Evolutionary conservation across 441 rosid genomes (phyloP), one percentile per base, ranked within the genome.

Genomic region (Dalechampia spathulata): DNA sequence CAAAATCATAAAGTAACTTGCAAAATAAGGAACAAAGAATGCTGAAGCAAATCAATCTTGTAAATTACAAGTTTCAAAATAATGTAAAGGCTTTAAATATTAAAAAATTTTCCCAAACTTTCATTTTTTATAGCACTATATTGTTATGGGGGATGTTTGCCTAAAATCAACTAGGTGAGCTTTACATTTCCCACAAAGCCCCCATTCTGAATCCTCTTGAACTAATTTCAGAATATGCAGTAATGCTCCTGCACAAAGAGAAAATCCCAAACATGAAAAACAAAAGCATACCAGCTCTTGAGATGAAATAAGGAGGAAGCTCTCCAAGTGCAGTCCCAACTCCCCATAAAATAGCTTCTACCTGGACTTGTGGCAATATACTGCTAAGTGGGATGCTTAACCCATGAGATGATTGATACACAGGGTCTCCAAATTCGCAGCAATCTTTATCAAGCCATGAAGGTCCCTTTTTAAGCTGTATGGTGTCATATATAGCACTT

Each of bases 281-380:
- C n/a, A 0, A 43, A 37, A 34, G 20, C 71, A 28, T 60, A 91
- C 98, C 98, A 64, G 97, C 95, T 61, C 96, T 84, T 52, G 98
- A 86, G 75, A 92, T 83, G 69, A 92, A 92, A 82, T 89, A 92
- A 45, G 98, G 98, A 76, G 98, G 98, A 75, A 90, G 96, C 72
- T 87, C 98, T 57, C 98, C 98, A 30, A 87, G 96, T 45, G 98
- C 95, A 2, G 98, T 92, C 60, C 98, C 98, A 55, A 92, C 23
- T 51, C 98, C 97, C 98, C 98, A 92, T 55, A 92, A 65, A 57
- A 92, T 63, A 38, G 90, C 96, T 70, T 92, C 98, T 23, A 86
- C 12, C 61, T 92, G 97, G 49, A 92, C 82, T 70, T 92, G 87
- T 0, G 85, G 88, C 79, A 92, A 60, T 69, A 92, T 85, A 68